phyloP scores from a whole-genome alignment of 2,329 filamentous ascomycete genomes.

The Orbilia javanica region DNA sequence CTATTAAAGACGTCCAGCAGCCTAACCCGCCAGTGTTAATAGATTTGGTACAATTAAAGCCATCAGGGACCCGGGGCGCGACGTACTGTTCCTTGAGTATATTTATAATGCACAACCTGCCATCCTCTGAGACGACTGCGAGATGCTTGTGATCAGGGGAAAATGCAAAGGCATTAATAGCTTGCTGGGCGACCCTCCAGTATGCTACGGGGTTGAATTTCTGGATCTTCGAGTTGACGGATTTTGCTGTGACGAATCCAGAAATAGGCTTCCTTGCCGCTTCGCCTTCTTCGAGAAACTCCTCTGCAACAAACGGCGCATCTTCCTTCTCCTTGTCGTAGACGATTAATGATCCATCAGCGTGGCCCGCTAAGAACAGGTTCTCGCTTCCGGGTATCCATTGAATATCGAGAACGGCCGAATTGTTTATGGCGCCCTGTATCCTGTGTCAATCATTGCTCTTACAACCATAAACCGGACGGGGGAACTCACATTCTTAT shows the following conservation, averaged over 20 bases:
- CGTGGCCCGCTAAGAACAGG: constrained; percentile 89
- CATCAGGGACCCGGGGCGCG: neutral
- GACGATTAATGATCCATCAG: constrained; percentile 89
- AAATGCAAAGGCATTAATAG: constrained; percentile 90
- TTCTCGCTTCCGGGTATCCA: constrained; percentile 97
- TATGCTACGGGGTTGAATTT: constrained; percentile 91
- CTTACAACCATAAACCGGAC: neutral
- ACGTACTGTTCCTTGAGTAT: constrained; percentile 88
- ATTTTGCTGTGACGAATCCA: constrained; percentile 73
- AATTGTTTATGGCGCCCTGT: constrained; percentile 85
- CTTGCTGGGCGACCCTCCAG: constrained; percentile 92
- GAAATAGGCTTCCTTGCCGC: constrained; percentile 50
- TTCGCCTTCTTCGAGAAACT: constrained; percentile 62
- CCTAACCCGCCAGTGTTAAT: constrained; percentile 67
- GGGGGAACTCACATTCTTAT: constrained; percentile 81
- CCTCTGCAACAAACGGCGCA: constrained; percentile 79
- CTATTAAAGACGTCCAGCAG: constrained; percentile 88
- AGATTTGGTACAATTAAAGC: neutral
- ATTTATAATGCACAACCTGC: constrained; percentile 88
- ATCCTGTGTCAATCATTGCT: neutral
- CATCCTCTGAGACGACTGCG: constrained; percentile 91
- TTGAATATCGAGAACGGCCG: constrained; percentile 85
- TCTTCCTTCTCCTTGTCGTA: constrained; percentile 99
- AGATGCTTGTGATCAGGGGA: constrained; percentile 89
- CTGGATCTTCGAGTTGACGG: constrained; percentile 91